Evolutionary conservation across 164 flowering plant species (phyloP).

Genomic region (Umbellularia californica): DNA sequence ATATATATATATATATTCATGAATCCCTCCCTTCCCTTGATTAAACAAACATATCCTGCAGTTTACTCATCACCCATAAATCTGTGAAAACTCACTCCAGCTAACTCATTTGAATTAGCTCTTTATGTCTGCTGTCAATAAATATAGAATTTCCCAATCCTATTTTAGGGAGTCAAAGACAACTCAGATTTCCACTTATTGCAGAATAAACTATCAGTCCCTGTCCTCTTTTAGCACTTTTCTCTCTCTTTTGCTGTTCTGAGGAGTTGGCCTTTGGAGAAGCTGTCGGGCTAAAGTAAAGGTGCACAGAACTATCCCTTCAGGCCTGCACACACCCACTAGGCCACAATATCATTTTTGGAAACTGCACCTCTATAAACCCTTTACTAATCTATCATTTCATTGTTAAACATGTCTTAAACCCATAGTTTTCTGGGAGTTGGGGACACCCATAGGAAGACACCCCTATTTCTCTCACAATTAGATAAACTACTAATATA

Average conservation of each 20-base stretch:
- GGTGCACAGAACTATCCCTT: conserved; percentile 2
- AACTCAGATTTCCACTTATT: background rate
- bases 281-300: conserved; percentile 3
- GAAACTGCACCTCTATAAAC: background rate
- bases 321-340: background rate
- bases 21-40: conserved; percentile 26
- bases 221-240: background rate
- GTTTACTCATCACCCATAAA: background rate
- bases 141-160: conserved; percentile 3
- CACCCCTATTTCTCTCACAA: background rate
- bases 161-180: conserved; percentile 14
- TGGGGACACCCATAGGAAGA: background rate
- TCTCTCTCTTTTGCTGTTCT: background rate
- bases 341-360: background rate
- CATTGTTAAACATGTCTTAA: background rate
- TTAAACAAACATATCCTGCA: background rate
- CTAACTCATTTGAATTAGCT: background rate
- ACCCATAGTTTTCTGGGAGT: background rate
- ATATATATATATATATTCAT: conserved; percentile 6
- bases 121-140: background rate
- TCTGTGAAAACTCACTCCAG: background rate
- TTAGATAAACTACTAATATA: background rate
- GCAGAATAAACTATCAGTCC: background rate
- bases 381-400: background rate
- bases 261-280: conserved; percentile 9